Conservation (phyloP, 2,329 filamentous ascomycete genomes). For the Neospermospora avenae region DNA sequence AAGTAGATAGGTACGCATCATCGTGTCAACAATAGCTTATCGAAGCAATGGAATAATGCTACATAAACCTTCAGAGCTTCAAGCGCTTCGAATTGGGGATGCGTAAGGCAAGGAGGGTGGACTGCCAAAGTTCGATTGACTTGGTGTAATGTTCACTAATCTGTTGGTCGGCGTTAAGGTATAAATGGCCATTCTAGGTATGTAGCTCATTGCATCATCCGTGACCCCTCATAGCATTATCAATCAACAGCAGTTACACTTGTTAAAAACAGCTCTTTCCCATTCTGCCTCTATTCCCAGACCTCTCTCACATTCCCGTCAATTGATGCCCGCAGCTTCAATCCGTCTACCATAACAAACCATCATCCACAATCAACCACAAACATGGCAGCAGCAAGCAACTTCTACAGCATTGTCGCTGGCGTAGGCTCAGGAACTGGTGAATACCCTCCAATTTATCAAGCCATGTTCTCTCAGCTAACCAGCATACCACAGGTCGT, state of each 20-base stretch:
- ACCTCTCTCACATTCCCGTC: background rate
- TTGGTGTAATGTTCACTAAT: slow-evolving; percentile 4
- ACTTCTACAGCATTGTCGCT: slow-evolving; percentile 65
- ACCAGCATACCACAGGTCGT: slow-evolving; percentile 37
- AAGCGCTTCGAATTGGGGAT: too few relatives aligned
- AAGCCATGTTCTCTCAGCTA: background rate
- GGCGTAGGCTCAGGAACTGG: slow-evolving; percentile 70
- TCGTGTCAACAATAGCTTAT: too few relatives aligned
- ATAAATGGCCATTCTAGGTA: background rate
- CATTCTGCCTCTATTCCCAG: background rate
- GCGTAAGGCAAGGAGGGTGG: too few relatives aligned
- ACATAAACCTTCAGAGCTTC: too few relatives aligned
- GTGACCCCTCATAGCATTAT: slow-evolving; percentile 7
- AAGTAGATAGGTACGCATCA: too few relatives aligned
- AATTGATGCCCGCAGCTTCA: slow-evolving; percentile 17
- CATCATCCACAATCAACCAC: slow-evolving; percentile 11
- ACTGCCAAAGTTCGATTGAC: too few relatives aligned
- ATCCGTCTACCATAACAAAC: slow-evolving; percentile 13
- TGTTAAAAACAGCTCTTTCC: background rate
- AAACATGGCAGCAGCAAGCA: slow-evolving; percentile 33
- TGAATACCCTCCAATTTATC: slow-evolving; percentile 30
- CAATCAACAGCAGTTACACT: slow-evolving; percentile 6
- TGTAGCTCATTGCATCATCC: slow-evolving; percentile 5
- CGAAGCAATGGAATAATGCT: too few relatives aligned
- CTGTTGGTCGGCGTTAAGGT: background rate